Conservation (phyloP, 176 grass and related monocot genomes). For the Panicum miliaceum region DNA sequence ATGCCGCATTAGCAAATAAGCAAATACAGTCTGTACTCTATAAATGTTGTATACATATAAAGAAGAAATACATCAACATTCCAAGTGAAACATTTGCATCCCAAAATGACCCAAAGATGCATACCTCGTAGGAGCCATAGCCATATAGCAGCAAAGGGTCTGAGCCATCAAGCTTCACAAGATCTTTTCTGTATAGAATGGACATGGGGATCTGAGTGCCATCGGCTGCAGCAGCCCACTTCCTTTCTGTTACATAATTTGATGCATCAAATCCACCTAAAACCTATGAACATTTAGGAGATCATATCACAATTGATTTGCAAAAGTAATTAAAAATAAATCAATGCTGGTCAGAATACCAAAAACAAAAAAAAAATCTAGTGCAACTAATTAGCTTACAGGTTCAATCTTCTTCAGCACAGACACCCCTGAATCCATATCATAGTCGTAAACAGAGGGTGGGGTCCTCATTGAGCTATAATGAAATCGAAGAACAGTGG, state of each 20-base stretch:
- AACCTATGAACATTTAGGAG: conserved; percentile 52
- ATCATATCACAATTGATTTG: conserved; percentile 11
- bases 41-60: background rate
- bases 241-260: conserved; percentile 90
- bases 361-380: background rate
- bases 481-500: conserved; percentile 68
- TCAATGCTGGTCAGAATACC: background rate
- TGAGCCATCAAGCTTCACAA: conserved; percentile 81
- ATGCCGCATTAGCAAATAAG: background rate
- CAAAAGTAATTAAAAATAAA: conserved; percentile 18
- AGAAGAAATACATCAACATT: conserved; percentile 26
- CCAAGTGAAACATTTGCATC: conserved; percentile 21
- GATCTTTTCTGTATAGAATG: conserved; percentile 85
- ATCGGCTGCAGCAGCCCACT: conserved; percentile 80
- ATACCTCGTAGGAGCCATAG: conserved; percentile 91
- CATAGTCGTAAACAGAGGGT: conserved; percentile 75
- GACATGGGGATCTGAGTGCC: conserved; percentile 80
- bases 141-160: conserved; percentile 90
- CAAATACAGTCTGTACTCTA: background rate
- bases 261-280: conserved; percentile 84
- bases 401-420: conserved; percentile 81
- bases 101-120: background rate
- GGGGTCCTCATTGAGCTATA: conserved; percentile 89
- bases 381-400: conserved; percentile 55
- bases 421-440: conserved; percentile 80